Conservation (phyloP, 2,329 filamentous ascomycete genomes). For the Apiospora arundinis region DNA sequence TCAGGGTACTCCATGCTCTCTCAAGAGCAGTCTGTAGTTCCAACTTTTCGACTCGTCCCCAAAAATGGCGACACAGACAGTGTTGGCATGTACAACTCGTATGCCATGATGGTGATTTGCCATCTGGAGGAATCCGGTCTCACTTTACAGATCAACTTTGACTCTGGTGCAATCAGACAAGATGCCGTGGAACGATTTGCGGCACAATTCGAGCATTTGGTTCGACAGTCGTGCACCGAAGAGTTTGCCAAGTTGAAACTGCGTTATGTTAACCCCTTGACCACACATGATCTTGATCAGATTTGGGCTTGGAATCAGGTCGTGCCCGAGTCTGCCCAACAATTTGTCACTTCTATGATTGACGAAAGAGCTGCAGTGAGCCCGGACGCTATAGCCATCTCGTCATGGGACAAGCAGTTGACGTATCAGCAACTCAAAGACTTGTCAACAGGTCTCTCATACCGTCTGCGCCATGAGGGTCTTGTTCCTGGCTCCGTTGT, state of each 20-base stretch:
- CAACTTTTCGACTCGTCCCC: neutral
- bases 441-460: neutral
- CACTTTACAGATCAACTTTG: neutral
- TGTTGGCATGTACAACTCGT: neutral
- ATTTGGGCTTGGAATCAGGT: neutral
- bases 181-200: neutral
- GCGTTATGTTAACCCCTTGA: neutral
- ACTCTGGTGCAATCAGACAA: neutral
- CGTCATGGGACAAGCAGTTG: neutral
- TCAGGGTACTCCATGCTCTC: neutral
- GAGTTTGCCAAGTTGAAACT: neutral
- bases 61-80: neutral
- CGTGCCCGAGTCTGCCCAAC: neutral
- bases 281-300: neutral
- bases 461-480: neutral
- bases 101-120: conserved; percentile 12
- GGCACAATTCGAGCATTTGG: neutral
- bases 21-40: neutral
- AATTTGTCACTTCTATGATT: neutral
- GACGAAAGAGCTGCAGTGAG: neutral
- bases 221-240: neutral
- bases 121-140: neutral
- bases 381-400: neutral
- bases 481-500: neutral
- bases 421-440: neutral